Evolutionary conservation across 2,329 filamentous ascomycete species (phyloP).

Genomic region (Coniosporium tulheliwenetii): DNA sequence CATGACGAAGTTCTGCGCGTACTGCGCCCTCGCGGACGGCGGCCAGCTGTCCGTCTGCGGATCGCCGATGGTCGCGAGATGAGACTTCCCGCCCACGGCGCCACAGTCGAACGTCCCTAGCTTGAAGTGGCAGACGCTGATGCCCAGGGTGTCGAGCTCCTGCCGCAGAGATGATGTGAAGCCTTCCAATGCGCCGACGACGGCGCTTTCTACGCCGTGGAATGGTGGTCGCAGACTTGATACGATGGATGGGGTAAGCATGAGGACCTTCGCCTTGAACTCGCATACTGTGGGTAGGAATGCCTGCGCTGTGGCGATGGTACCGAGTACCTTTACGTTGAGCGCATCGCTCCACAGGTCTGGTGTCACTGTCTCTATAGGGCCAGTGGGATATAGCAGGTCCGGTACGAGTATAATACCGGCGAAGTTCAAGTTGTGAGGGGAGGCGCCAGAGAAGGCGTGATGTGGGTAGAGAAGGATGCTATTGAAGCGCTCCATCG

Average conservation of each 20-base stretch:
- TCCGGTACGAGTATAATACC: constrained; percentile 73
- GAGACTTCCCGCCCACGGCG: constrained; percentile 35
- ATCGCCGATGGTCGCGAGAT: constrained; percentile 15
- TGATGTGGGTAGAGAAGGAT: constrained; percentile 61
- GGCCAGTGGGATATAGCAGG: constrained; percentile 62
- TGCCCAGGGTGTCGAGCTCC: constrained; percentile 60
- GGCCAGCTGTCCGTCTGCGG: constrained; percentile 14
- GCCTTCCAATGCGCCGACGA: constrained; percentile 73
- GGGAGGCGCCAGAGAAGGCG: constrained; percentile 59
- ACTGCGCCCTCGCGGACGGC: constrained; percentile 12
- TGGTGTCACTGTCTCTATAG: constrained; percentile 71
- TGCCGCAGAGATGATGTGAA: constrained; percentile 68
- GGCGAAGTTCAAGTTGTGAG: constrained; percentile 61
- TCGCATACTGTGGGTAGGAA: constrained; percentile 47
- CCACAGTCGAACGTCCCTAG: constrained; percentile 83
- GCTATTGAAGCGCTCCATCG: constrained; percentile 54
- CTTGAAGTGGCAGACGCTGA: constrained; percentile 75
- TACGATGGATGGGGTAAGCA: constrained; percentile 68
- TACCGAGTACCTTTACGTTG: constrained; percentile 81
- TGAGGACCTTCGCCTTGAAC: constrained; percentile 50
- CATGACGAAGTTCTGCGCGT: constrained; percentile 20
- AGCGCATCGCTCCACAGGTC: constrained; percentile 79
- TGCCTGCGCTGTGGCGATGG: constrained; percentile 74
- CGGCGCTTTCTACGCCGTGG: constrained; percentile 71
- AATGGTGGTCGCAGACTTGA: constrained; percentile 66